Percentiles rank a stretch among this genome's conserved stretches.
Evolutionary conservation across 2,329 filamentous ascomycete species (phyloP).

Genomic region (Exophiala calicioides): DNA sequence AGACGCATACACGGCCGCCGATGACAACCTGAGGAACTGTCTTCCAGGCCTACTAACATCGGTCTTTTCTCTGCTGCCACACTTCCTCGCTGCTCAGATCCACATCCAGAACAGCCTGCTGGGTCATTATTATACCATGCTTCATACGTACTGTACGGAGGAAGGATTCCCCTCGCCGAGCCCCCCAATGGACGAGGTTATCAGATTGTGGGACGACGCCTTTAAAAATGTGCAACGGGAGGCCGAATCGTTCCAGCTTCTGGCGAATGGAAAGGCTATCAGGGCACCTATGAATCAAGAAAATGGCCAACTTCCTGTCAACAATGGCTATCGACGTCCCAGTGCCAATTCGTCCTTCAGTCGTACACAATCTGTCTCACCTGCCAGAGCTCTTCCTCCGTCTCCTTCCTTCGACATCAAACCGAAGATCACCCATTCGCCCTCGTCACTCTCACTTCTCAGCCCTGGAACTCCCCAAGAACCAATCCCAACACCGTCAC

Average conservation of each 20-base stretch:
- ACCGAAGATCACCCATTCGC: constrained; percentile 35
- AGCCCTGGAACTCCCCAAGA: constrained; percentile 32
- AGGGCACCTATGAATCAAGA: constrained; percentile 57
- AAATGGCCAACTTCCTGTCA: constrained; percentile 43
- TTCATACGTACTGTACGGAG: constrained; percentile 72
- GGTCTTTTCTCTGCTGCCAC: constrained; percentile 72
- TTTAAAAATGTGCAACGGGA: constrained; percentile 67
- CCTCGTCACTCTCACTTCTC: constrained; percentile 35
- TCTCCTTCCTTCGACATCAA: constrained; percentile 36
- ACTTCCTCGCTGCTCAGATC: constrained; percentile 69
- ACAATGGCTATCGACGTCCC: constrained; percentile 42
- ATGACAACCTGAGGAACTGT: constrained; percentile 70
- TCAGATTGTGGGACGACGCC: constrained; percentile 64
- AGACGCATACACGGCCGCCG: constrained; percentile 72
- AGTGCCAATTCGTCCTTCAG: constrained; percentile 38
- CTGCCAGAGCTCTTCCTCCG: constrained; percentile 34
- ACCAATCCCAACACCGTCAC: constrained; percentile 23
- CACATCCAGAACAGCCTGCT: constrained; percentile 76
- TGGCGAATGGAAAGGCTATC: constrained; percentile 68
- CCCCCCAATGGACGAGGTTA: constrained; percentile 70
- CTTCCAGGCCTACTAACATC: constrained; percentile 72
- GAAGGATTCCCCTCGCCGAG: constrained; percentile 70
- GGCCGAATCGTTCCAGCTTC: constrained; percentile 63
- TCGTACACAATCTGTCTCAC: constrained; percentile 35
- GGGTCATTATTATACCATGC: constrained; percentile 73